Conservation (phyloP, 176 grass and related monocot genomes). For the Oryza longistaminata region DNA sequence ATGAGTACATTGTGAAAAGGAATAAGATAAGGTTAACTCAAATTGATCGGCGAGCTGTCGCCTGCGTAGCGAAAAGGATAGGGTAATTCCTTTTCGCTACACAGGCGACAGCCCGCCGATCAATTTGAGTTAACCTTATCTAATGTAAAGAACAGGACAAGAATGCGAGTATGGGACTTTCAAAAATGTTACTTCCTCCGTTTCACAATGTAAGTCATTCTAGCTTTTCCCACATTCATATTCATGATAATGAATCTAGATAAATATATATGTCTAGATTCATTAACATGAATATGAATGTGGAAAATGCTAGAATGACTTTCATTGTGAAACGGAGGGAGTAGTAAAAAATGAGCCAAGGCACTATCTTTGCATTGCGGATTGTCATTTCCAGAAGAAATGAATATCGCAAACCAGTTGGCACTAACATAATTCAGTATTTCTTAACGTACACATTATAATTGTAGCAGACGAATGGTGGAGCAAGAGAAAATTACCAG, state of each 20-base stretch:
- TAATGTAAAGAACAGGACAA: background rate
- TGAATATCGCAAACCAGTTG: background rate
- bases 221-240: too few relatives aligned
- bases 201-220: too few relatives aligned
- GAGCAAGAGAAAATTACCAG: constrained; percentile 46
- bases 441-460: background rate
- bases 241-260: too few relatives aligned
- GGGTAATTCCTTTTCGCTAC: background rate
- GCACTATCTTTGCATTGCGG: background rate
- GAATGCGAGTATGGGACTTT: background rate
- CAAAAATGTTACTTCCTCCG: background rate
- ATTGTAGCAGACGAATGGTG: background rate
- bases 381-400: background rate
- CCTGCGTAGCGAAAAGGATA: too few relatives aligned
- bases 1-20: background rate
- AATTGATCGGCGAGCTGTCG: too few relatives aligned
- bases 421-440: background rate
- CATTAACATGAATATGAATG: too few relatives aligned
- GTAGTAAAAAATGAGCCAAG: background rate
- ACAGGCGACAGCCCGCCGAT: too few relatives aligned
- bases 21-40: background rate
- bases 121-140: background rate
- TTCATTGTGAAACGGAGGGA: too few relatives aligned
- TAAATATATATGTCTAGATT: too few relatives aligned
- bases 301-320: too few relatives aligned